phyloP scores from a whole-genome alignment of 345 rosid species.

The Laguncularia racemosa region DNA sequence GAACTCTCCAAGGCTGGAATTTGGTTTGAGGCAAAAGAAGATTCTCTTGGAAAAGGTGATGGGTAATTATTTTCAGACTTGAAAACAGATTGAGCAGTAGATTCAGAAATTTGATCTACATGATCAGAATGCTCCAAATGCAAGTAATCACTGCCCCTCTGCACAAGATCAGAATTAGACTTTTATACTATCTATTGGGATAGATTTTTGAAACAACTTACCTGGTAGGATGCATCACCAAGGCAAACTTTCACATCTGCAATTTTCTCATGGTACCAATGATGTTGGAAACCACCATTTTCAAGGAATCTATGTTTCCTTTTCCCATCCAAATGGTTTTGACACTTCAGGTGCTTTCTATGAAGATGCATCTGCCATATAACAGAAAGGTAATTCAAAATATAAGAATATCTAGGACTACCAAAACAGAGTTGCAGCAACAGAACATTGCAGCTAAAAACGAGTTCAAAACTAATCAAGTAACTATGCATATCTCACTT shows the following conservation, averaged over 20 bases:
- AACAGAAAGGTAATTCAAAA: constrained; percentile 8
- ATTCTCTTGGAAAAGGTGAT: constrained; percentile 38
- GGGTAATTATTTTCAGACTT: constrained; percentile 41
- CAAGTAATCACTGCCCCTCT: constrained; percentile 15
- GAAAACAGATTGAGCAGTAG: constrained; percentile 37
- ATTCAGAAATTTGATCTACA: constrained; percentile 41
- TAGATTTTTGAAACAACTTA: constrained; percentile 18
- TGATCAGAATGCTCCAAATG: constrained; percentile 24
- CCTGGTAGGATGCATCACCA: constrained; percentile 21
- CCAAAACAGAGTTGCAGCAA: not conserved
- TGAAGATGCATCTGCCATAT: constrained; percentile 36
- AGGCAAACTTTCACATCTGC: constrained; percentile 18
- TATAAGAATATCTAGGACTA: not conserved
- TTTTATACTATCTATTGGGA: constrained; percentile 17
- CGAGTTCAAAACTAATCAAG: no score
- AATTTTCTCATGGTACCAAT: constrained; percentile 24
- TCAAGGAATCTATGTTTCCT: constrained; percentile 24
- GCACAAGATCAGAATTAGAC: constrained; percentile 25
- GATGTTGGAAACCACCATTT: constrained; percentile 36
- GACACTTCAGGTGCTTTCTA: constrained; percentile 33
- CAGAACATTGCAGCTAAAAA: no score
- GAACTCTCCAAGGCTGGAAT: constrained; percentile 38
- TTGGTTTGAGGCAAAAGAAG: constrained; percentile 55
- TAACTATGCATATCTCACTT: no score
- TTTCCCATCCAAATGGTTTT: constrained; percentile 31